Evolutionary conservation across 139 green algal genomes (phyloP).

Genomic region (Tetratostichococcus sp.): DNA sequence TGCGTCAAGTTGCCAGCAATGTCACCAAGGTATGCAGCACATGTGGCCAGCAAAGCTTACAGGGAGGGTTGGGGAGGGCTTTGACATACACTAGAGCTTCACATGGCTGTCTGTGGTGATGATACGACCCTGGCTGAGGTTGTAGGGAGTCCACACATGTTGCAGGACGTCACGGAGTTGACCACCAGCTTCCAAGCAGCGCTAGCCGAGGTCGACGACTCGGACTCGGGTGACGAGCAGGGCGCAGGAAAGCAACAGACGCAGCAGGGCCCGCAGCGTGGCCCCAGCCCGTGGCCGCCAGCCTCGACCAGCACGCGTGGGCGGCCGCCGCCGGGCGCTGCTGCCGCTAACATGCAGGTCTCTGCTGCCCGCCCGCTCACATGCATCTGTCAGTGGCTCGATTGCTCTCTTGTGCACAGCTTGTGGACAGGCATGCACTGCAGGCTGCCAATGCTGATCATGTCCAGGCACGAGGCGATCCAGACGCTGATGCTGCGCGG

Average conservation of each 20-base stretch:
- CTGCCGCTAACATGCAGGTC: not conserved
- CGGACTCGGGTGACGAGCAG: not conserved
- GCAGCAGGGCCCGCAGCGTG: not conserved
- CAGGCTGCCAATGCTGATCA: no score
- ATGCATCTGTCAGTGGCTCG: no score
- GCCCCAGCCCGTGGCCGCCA: not conserved
- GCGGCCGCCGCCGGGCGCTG: not conserved
- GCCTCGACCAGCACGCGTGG: not conserved
- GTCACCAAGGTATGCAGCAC: no score
- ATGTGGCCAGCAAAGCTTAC: no score
- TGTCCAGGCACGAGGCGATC: not conserved
- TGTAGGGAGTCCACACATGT: no score
- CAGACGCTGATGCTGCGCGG: slow-evolving; percentile 4
- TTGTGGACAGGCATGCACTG: no score
- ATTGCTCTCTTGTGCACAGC: no score
- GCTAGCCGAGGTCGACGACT: not conserved
- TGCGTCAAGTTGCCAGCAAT: slow-evolving; percentile 5
- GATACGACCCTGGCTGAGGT: no score
- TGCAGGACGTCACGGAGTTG: slow-evolving; percentile 25
- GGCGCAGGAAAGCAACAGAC: not conserved
- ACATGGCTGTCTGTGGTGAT: no score
- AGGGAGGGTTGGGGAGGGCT: no score
- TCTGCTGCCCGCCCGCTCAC: no score
- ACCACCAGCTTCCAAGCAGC: slow-evolving; percentile 18
- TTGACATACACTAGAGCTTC: no score